Conservation (phyloP, 208 protist genomes). For the Spongospora subterranea region DNA sequence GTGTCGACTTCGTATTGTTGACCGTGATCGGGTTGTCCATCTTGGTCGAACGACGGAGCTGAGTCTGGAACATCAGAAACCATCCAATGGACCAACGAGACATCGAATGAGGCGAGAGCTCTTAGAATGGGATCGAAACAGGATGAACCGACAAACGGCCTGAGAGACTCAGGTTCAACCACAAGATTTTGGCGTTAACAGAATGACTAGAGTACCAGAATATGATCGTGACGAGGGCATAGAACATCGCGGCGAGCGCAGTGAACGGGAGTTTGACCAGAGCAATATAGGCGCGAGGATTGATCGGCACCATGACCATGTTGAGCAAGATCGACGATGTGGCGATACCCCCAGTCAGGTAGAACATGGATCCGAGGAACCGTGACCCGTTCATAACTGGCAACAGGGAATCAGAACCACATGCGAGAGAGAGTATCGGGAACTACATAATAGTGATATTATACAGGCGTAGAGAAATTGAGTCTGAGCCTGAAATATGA, state of each 20-base stretch:
- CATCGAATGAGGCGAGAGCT: background rate
- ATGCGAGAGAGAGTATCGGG: background rate
- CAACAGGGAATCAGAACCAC: background rate
- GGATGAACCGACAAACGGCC: background rate
- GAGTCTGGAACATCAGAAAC: background rate
- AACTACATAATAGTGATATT: background rate
- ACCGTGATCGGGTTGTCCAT: background rate
- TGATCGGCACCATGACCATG: background rate
- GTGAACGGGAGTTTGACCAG: slow-evolving; percentile 9
- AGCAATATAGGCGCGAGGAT: background rate
- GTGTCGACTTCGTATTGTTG: background rate
- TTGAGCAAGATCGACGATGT: background rate
- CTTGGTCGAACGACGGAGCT: background rate
- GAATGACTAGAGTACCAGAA: background rate
- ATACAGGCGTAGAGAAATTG: background rate
- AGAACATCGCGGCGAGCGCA: background rate
- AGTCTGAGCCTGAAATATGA: background rate
- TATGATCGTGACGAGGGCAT: background rate
- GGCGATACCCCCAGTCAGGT: background rate
- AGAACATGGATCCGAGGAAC: background rate
- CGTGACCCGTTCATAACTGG: slow-evolving; percentile 50
- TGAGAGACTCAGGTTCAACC: background rate
- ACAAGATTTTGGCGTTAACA: background rate
- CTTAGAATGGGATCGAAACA: background rate
- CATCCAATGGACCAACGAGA: background rate